A percentile compares a stretch with the other conserved stretches of the same genome.
Evolutionary conservation across 768 basidiomycete genomes (phyloP).

Genomic region (Suillus hirtellus): DNA sequence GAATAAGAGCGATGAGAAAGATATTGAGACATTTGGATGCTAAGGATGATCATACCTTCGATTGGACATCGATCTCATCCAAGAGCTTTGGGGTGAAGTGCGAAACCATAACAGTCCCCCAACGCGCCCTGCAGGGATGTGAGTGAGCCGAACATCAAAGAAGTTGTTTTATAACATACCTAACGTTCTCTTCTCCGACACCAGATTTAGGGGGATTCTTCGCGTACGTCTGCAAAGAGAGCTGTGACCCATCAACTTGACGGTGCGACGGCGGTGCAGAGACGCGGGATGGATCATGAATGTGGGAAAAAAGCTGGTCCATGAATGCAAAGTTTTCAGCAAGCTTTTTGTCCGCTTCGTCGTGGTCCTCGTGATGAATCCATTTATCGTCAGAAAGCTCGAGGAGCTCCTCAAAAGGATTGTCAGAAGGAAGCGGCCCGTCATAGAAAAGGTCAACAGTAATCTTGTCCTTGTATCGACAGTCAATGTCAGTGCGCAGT

Average conservation of each 20-base stretch:
- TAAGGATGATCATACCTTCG: neutral
- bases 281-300: neutral
- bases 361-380: neutral
- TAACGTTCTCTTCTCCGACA: slow-evolving; percentile 2
- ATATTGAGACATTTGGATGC: neutral
- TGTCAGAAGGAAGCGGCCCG: slow-evolving; percentile 5
- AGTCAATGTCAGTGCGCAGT: neutral
- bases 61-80: slow-evolving; percentile 3
- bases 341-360: neutral
- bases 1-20: neutral
- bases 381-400: neutral
- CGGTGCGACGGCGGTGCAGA: neutral
- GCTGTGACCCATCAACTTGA: neutral
- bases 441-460: slow-evolving; percentile 17
- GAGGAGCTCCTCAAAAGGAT: slow-evolving; percentile 8
- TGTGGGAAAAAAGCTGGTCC: slow-evolving; percentile 2
- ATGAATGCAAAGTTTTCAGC: slow-evolving; percentile 5
- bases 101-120: slow-evolving; percentile 21
- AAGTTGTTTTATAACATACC: neutral
- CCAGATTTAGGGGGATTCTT: neutral
- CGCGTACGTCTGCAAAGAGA: neutral
- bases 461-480: neutral
- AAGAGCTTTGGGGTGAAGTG: slow-evolving; percentile 17
- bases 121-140: neutral
- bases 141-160: neutral